A percentile compares a stretch with the other conserved stretches of the same genome.
These are phyloP conservation scores for Trichoderma sp. DNA, from an alignment of 2,329 filamentous ascomycete genomes.

Conservation along the genomic window DNA sequence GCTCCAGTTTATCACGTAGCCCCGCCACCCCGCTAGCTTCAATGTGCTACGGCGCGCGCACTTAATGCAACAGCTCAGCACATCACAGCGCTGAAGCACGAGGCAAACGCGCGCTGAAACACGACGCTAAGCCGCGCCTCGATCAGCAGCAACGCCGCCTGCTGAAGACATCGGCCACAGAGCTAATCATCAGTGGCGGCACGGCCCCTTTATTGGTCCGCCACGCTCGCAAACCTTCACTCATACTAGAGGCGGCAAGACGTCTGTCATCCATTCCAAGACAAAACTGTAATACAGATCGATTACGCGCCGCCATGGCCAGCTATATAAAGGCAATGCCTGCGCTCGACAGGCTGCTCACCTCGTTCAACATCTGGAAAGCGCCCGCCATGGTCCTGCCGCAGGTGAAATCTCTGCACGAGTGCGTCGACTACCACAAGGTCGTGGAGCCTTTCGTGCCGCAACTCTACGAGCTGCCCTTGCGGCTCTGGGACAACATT, in stretches of 20 bases:
- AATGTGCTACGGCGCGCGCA: neutral
- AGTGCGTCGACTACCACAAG: constrained; percentile 74
- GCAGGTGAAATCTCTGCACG: constrained; percentile 65
- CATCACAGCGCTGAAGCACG: neutral
- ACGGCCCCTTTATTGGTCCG: constrained; percentile 19
- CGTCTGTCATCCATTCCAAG: neutral
- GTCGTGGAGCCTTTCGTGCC: constrained; percentile 74
- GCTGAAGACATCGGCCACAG: constrained; percentile 6
- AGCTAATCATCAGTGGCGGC: neutral
- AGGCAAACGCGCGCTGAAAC: constrained; percentile 1
- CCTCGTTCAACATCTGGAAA: neutral
- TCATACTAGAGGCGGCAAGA: neutral
- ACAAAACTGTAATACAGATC: neutral
- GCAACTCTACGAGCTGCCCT: constrained; percentile 70
- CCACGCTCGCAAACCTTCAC: neutral
- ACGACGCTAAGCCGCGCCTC: constrained; percentile 13
- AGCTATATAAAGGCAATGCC: constrained; percentile 16
- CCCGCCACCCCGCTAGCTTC: neutral
- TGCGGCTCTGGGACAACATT: constrained; percentile 61
- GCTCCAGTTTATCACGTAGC: neutral
- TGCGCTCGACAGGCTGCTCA: neutral
- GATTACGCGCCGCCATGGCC: constrained; percentile 10
- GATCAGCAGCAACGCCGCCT: neutral
- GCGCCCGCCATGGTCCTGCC: constrained; percentile 65
- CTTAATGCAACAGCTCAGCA: neutral